These are phyloP conservation scores for Citrus cavaleriei DNA, from an alignment of 345 rosid species.

Conservation along the genomic window DNA sequence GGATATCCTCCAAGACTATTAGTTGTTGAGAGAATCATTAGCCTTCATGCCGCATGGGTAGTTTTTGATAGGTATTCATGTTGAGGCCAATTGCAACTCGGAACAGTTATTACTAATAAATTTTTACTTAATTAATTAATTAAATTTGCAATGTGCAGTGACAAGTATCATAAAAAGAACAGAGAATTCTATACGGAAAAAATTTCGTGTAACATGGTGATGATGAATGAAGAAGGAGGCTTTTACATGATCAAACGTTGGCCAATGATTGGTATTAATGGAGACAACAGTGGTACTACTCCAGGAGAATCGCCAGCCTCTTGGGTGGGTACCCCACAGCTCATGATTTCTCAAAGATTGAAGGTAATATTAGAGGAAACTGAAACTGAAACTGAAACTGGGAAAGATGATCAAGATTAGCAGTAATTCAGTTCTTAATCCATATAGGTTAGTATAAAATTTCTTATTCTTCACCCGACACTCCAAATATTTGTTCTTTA, in stretches of 20 bases:
- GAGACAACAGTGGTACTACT: not conserved
- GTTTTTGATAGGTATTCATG: slow-evolving; percentile 37
- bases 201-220: slow-evolving; percentile 43
- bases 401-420: not conserved
- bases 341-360: slow-evolving; percentile 27
- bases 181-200: slow-evolving; percentile 31
- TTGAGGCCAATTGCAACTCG: too few species aligned
- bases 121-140: too few species aligned
- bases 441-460: not conserved
- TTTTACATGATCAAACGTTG: slow-evolving; percentile 37
- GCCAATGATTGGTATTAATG: not conserved
- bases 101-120: not conserved
- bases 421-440: not conserved
- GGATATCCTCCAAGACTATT: slow-evolving; percentile 39
- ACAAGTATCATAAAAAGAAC: slow-evolving; percentile 36
- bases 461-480: not conserved
- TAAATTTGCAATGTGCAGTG: not conserved
- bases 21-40: slow-evolving; percentile 31
- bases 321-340: slow-evolving; percentile 30
- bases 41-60: slow-evolving; percentile 48
- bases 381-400: not conserved
- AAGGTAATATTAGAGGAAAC: slow-evolving; percentile 13
- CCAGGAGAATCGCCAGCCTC: slow-evolving; percentile 24
- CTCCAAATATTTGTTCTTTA: slow-evolving; percentile 5
- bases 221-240: slow-evolving; percentile 35